A percentile compares a stretch with the other conserved stretches of the same genome.
Conservation (phyloP, 148 eudicot genomes). For the Silene uniflora region DNA sequence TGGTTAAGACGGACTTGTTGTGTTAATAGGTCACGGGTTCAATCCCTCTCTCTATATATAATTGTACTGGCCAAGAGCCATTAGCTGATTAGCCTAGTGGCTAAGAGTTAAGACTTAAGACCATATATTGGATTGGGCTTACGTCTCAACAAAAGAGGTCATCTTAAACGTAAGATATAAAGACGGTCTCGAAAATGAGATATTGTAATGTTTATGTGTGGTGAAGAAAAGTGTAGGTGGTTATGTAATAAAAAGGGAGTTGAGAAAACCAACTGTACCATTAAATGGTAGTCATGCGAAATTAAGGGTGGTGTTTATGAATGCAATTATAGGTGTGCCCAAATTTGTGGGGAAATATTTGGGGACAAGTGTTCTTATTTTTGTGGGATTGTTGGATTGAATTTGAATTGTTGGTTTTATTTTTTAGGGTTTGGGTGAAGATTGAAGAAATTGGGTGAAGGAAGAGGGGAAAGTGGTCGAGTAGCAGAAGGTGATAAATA, state of each 20-base stretch:
- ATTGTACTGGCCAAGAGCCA: no score
- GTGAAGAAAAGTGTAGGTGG: not conserved
- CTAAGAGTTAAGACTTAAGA: no score
- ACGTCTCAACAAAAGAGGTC: no score
- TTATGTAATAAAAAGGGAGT: not conserved
- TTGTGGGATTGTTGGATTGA: no score
- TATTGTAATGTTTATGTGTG: not conserved
- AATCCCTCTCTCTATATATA: no score
- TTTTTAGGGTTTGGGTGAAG: not conserved
- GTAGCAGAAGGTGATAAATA: no score
- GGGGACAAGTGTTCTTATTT: no score
- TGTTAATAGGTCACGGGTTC: no score
- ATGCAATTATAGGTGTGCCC: not conserved
- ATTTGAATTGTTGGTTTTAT: not conserved
- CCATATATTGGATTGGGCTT: no score
- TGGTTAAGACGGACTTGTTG: no score
- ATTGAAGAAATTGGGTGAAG: not conserved
- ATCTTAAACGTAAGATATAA: not conserved
- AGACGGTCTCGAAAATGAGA: not conserved
- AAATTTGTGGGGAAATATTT: no score
- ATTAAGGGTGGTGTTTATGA: not conserved
- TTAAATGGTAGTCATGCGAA: slow-evolving; percentile 14
- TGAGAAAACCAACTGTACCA: slow-evolving; percentile 14
- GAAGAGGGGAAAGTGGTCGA: not conserved
- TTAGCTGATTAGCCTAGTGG: no score